Percentiles rank a stretch among this genome's conserved stretches.
phyloP scores from a whole-genome alignment of 805 yeast genomes.

The Helenozyma rhizophorensis region DNA sequence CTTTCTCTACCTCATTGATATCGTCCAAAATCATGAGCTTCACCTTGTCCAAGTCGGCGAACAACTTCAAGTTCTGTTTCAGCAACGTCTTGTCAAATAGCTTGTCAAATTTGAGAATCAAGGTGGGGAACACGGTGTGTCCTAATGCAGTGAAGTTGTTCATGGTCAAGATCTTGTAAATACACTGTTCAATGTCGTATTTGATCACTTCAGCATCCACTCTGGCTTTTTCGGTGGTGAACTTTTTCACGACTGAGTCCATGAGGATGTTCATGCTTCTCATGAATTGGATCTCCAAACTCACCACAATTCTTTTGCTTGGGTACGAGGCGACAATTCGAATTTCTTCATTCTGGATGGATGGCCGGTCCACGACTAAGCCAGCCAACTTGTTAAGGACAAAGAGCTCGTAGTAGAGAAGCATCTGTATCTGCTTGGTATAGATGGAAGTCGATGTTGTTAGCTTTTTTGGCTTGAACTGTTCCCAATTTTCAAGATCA shows the following conservation, averaged over 20 bases:
- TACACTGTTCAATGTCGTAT: conserved; percentile 21
- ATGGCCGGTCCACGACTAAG: conserved; percentile 20
- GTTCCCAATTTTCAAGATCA: conserved; percentile 41
- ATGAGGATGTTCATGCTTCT: conserved; percentile 37
- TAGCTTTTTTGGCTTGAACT: conserved; percentile 13
- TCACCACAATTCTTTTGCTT: conserved; percentile 35
- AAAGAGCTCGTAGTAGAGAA: conserved; percentile 34
- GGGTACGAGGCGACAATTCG: conserved; percentile 35
- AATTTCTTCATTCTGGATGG: conserved; percentile 15
- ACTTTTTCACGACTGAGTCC: conserved; percentile 39
- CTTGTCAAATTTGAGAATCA: conserved; percentile 30
- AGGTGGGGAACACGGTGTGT: conserved; percentile 25
- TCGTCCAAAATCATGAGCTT: conserved; percentile 37
- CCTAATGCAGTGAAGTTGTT: conserved; percentile 38
- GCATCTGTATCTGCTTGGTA: conserved; percentile 32
- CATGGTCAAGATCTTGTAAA: conserved; percentile 39
- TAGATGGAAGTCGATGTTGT: conserved; percentile 18
- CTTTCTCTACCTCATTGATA: conserved; percentile 33
- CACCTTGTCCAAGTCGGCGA: conserved; percentile 40
- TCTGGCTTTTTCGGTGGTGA: conserved; percentile 16
- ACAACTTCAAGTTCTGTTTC: conserved; percentile 35
- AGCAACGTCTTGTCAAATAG: conserved; percentile 32
- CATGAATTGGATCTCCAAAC: conserved; percentile 43
- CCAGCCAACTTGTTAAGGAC: conserved; percentile 27
- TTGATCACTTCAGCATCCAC: conserved; percentile 8